These are phyloP conservation scores for Dichotomopilus funicola DNA, from an alignment of 2,329 filamentous ascomycete genomes.

Conservation along the genomic window DNA sequence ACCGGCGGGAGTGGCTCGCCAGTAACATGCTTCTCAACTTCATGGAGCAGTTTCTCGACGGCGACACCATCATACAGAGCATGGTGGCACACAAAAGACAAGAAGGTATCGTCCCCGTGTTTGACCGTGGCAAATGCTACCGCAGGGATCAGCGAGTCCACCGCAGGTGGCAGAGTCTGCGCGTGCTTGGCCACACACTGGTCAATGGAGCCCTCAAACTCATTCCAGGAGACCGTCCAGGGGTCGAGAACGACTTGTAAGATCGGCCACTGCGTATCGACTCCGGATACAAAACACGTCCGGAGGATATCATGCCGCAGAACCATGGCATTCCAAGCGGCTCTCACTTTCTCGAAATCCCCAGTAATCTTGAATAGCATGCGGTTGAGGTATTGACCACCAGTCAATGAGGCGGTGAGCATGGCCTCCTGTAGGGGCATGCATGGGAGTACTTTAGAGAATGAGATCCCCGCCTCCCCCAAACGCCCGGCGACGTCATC, in stretches of 20 bases:
- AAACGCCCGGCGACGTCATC: constrained; percentile 31
- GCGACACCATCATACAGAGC: constrained; percentile 82
- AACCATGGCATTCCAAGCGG: constrained; percentile 57
- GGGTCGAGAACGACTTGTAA: constrained; percentile 62
- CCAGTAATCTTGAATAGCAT: constrained; percentile 56
- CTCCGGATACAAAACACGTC: constrained; percentile 66
- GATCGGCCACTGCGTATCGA: constrained; percentile 54
- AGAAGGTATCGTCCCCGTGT: constrained; percentile 27
- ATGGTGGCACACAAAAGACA: constrained; percentile 62
- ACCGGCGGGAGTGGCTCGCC: constrained; percentile 41
- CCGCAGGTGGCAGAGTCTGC: constrained; percentile 30
- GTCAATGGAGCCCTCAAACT: constrained; percentile 31
- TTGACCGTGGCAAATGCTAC: constrained; percentile 40
- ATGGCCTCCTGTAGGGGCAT: constrained; percentile 85
- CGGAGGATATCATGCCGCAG: constrained; percentile 68
- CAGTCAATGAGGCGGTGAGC: constrained; percentile 53
- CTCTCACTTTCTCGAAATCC: constrained; percentile 43
- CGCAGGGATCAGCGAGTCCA: constrained; percentile 42
- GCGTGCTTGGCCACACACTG: constrained; percentile 36
- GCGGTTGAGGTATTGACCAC: constrained; percentile 62
- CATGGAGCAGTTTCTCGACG: constrained; percentile 60
- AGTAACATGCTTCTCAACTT: constrained; percentile 56
- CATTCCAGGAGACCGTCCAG: constrained; percentile 37
- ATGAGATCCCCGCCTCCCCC: constrained; percentile 25
- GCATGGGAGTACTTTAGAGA: constrained; percentile 64